Evolutionary conservation across 1,284 basidiomycete genomes (phyloP), one percentile per base, ranked within the genome.

Genomic region (Boletus hoseneyae): DNA sequence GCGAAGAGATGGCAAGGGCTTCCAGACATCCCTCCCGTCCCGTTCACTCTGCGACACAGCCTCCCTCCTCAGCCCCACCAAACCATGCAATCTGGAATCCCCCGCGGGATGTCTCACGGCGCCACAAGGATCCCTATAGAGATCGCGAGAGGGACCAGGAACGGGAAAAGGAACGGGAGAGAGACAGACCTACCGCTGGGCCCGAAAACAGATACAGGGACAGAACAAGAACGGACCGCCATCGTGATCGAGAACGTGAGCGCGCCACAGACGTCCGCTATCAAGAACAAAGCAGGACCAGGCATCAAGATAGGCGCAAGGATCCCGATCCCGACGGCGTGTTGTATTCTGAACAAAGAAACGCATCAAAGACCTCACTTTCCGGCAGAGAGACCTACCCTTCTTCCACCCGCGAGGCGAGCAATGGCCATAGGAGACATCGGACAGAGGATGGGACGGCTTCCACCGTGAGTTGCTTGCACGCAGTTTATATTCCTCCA

Each of bases 171-270:
- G 64, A 64, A 1, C 53, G 54, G 12, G 56, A 56, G 19, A 58
- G 47, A 34, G 66, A 61, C 9, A 65, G 39, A 48, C 33, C 44
- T 21, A 12, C 37, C 7, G 27, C 50, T 13, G 67, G 68, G 23
- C 44, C 42, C 15, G 69, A 70, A 42, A 58, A 45, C 50, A 66
- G 40, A 51, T 45, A 63, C 48, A 66, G 47, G 42, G 67, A 70
- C 27, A 66, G 43, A 51, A 4, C 56, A 11, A 68, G 43, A 47
- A 10, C 55, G 4, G 68, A 67, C n/a, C 57, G 57, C 0, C 49
- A 57, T 52, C 65, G 64, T 42, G 68, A 70, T 38, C 68, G 62
- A 2, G 59, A 63, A 15, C 60, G 59, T 10, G 68, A 69, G 25
- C 66, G 56, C 42, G 29, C 46, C 12, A 23, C 52, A 19, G 65